Conservation (phyloP, 2,329 filamentous ascomycete genomes). For the Ophiostoma sp. region DNA sequence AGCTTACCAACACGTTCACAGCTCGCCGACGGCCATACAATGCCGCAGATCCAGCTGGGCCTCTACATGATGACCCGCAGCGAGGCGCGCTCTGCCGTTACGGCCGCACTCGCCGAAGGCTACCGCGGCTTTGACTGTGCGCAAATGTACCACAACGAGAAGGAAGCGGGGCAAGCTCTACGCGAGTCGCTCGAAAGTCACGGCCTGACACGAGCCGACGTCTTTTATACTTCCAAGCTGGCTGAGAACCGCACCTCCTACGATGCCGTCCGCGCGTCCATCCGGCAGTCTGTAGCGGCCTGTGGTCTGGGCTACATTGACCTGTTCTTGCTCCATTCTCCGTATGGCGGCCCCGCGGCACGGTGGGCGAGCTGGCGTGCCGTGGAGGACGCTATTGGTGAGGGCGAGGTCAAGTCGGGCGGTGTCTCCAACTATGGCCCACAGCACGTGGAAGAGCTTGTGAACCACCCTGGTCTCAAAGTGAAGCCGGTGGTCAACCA, state of each 20-base stretch:
- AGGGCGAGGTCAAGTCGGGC: constrained; percentile 68
- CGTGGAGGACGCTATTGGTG: constrained; percentile 71
- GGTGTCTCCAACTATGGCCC: constrained; percentile 80
- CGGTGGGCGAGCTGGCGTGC: constrained; percentile 74
- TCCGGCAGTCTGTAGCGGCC: constrained; percentile 63
- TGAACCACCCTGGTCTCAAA: constrained; percentile 54
- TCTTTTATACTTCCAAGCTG: constrained; percentile 81
- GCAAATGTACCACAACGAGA: constrained; percentile 67
- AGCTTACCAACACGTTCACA: constrained; percentile 33
- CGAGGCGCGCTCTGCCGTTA: constrained; percentile 60
- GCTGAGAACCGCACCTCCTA: constrained; percentile 65
- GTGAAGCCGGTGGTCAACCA: constrained; percentile 73
- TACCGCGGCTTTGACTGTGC: constrained; percentile 56
- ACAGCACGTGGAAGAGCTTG: constrained; percentile 70
- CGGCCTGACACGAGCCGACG: constrained; percentile 62
- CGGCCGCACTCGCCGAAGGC: constrained; percentile 55
- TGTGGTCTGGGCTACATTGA: constrained; percentile 75
- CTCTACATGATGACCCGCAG: constrained; percentile 68
- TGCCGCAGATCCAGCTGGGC: constrained; percentile 72
- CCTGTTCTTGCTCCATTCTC: constrained; percentile 76
- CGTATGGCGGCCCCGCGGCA: constrained; percentile 69
- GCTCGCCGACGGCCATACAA: constrained; percentile 64
- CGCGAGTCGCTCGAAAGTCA: constrained; percentile 35
- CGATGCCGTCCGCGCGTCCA: constrained; percentile 64
- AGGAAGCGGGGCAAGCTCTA: constrained; percentile 67